Base-by-base conservation (phyloP, 176 grass and related monocot genomes). In the Echinochloa phyllopogon region DNA sequence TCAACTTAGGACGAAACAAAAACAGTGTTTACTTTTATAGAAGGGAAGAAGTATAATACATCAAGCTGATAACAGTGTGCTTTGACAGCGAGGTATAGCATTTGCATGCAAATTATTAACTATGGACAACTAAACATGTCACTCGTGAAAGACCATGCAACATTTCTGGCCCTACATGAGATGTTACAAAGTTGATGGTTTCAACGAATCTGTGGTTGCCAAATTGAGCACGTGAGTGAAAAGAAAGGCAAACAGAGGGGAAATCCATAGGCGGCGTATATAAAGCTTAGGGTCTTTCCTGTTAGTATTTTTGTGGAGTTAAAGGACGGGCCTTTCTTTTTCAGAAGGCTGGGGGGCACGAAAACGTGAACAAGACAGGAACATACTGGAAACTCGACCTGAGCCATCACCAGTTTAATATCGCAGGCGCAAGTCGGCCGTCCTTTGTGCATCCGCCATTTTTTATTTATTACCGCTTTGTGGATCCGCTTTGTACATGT, bases 211-310 rank as follows among this genome's bases (percentile, higher is more conserved):
- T 29, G 8, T 9, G 10, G 3, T 13, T 20, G 50, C 39, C 20
- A 21, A 65, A 80, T 75, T 68, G 41, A 72, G 41, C 82, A 85
- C 82, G 61, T 81, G 82, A 85, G 5, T 9, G 17, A n/a, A 66
- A 75, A n/a, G 75, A 75, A 74, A 16, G 21, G 29, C 29, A 6
- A 44, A 43, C 37, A 38, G 1, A 36, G 37, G 12, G n/a, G 38
- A 45, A 77, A 61, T 33, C 68, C 73, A 61, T 59, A 59, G 3
- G 12, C 61, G 6, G 6, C 21, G 47, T 51, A 70, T 12, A 40
- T 56, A 47, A 41, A 42, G 48, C 24, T 16, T 66, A 65, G 39
- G 12, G 17, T 38, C 14, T 48, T 88, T 58, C 45, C 20, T 52
- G n/a, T 6, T 6, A 27, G 48, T 84, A 66, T 66, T 27, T 1